Base-by-base conservation (phyloP, 768 basidiomycete species). In the Crepidotus variabilis region DNA sequence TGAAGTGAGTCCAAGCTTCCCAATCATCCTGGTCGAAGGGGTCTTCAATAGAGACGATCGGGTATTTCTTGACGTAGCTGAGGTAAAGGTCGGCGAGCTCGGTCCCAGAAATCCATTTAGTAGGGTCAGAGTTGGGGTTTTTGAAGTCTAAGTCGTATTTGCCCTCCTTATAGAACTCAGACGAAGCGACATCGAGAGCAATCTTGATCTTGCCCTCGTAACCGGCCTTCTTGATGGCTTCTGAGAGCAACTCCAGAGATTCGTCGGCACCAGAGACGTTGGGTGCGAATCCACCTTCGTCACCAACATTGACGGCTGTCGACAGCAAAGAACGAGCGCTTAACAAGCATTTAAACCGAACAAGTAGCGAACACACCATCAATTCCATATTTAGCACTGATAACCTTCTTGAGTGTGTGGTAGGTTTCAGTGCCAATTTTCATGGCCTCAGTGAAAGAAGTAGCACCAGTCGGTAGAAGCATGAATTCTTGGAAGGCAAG, bases 401-500 rank as follows among this genome's bases (percentile, higher is more conserved):
- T 99, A 69, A 99, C 95, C 81, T 94, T 97, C 84, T 99, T 99
- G 69, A 98, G 81, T 62, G 89, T 90, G 81, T 97, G 94, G 78
- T 97, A 97, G 21, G 92, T 95, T 78, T 99, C 97, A 9, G 95
- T 90, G 59, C 97, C 97, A 58, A 96, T 94, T 79, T 98, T 96
- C 87, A 99, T 88, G 56, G 97, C 94, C 80, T 99, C 95, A 32
- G 91, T 86, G 83, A 98, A 99, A 57, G 82, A 82, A 16, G 80
- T 65, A 51, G 97, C 97, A 52, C 95, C 96, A 59, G 94, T 95
- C 60, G 97, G 96, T 60, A 98, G 83, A 64, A 99, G 83, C 97
- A 99, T 98, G 82, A 99, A 99, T 76, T 99, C 97, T 77, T 99
- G 97, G 92, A 98, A 99, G 36, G 97, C 97, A 61, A 99, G 90